These are phyloP conservation scores for Salvia miltiorrhiza DNA, from an alignment of 257 asterid genomes.

Conservation along the genomic window DNA sequence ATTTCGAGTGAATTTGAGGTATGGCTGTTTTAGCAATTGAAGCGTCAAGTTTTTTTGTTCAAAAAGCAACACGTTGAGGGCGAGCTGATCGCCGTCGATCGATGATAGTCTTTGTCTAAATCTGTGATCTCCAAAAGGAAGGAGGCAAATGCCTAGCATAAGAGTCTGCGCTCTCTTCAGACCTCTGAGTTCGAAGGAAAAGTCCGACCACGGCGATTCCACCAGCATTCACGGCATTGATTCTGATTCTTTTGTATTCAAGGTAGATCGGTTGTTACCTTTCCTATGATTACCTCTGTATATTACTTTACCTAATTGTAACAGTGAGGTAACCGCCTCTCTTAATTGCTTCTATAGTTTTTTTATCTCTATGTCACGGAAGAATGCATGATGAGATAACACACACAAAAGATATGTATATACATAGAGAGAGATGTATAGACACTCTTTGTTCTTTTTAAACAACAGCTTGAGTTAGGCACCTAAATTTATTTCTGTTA, in stretches of 20 bases:
- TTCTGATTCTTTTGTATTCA: conserved; percentile 59
- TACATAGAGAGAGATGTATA: no score
- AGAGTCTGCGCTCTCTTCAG: conserved; percentile 78
- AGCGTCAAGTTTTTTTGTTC: background rate
- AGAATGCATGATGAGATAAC: background rate
- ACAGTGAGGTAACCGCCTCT: background rate
- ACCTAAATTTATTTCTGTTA: background rate
- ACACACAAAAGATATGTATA: background rate
- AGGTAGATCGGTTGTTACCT: conserved; percentile 38
- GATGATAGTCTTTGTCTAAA: conserved; percentile 1
- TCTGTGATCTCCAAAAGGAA: conserved; percentile 12
- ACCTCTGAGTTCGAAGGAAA: conserved; percentile 69
- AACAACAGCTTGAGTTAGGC: background rate
- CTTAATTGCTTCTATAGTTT: background rate
- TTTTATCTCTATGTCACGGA: background rate
- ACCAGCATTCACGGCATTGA: conserved; percentile 49
- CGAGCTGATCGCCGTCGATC: background rate
- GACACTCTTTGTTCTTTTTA: background rate
- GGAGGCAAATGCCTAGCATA: conserved; percentile 46
- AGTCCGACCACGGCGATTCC: conserved; percentile 54
- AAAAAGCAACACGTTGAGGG: background rate
- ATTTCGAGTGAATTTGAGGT: background rate
- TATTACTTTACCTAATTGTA: background rate
- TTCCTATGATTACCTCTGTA: background rate
- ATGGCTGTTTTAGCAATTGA: background rate